These are phyloP conservation scores for Remersonia thermophila DNA, from an alignment of 2,329 filamentous ascomycete species.

Conservation along the genomic window DNA sequence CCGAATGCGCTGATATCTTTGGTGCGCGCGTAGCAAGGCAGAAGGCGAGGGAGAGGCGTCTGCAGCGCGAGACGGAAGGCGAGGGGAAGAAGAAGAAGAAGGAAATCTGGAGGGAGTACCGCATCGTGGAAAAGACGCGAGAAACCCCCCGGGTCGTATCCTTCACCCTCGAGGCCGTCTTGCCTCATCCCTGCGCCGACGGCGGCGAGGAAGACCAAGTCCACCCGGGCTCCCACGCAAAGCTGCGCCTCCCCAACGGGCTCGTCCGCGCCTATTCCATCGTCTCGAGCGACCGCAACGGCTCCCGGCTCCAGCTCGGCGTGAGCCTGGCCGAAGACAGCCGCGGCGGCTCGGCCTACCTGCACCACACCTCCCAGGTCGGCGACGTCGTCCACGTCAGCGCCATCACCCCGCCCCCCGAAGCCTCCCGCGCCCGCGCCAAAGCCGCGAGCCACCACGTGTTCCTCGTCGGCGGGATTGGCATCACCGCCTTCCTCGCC, in stretches of 20 bases:
- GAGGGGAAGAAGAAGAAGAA: constrained; percentile 11
- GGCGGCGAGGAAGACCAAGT: constrained; percentile 25
- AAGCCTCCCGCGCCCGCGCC: constrained; percentile 30
- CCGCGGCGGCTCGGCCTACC: constrained; percentile 48
- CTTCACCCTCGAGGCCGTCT: constrained; percentile 39
- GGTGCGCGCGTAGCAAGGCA: constrained; percentile 36
- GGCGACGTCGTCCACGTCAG: constrained; percentile 40
- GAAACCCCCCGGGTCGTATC: constrained; percentile 40
- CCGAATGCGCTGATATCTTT: constrained; percentile 37
- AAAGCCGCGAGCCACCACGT: constrained; percentile 43
- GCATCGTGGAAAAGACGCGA: constrained; percentile 34
- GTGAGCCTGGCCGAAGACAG: constrained; percentile 42
- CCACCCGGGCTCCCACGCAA: constrained; percentile 39
- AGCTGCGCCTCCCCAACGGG: constrained; percentile 43
- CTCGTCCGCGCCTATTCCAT: constrained; percentile 49
- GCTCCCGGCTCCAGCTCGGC: constrained; percentile 42
- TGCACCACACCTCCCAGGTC: constrained; percentile 36
- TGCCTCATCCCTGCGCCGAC: constrained; percentile 9
- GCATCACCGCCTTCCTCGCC: constrained; percentile 51
- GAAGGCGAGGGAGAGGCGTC: constrained; percentile 17
- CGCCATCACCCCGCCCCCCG: constrained; percentile 32
- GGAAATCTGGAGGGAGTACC: constrained; percentile 33
- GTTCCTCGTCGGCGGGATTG: constrained; percentile 52
- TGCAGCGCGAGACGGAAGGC: constrained; percentile 12
- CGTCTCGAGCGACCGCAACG: constrained; percentile 31